Evolutionary conservation across 805 yeast species (phyloP).

Genomic region (Candida koratica): DNA sequence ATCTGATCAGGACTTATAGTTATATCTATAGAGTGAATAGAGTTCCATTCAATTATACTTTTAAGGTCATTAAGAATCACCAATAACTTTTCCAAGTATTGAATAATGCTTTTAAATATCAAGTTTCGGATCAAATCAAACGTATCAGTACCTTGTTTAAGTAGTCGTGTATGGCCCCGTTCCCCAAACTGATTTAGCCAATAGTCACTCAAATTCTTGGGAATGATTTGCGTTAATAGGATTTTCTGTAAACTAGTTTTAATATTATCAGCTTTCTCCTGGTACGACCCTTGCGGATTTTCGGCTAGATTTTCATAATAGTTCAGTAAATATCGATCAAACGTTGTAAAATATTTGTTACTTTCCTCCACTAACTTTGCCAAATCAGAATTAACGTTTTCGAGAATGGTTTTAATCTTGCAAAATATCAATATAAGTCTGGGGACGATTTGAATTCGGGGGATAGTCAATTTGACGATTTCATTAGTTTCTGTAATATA

Average conservation of each 20-base stretch:
- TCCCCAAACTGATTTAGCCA: slow-evolving; percentile 65
- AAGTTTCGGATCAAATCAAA: slow-evolving; percentile 49
- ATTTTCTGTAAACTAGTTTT: slow-evolving; percentile 39
- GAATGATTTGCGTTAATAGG: slow-evolving; percentile 52
- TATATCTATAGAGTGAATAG: slow-evolving; percentile 5
- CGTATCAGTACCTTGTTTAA: slow-evolving; percentile 44
- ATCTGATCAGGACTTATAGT: slow-evolving; percentile 11
- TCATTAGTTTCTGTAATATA: slow-evolving; percentile 7
- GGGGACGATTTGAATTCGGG: slow-evolving; percentile 6
- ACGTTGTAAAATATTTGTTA: slow-evolving; percentile 22
- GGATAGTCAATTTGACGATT: slow-evolving; percentile 2
- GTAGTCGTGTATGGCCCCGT: slow-evolving; percentile 57
- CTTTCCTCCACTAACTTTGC: slow-evolving; percentile 19
- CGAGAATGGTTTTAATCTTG: slow-evolving; percentile 10
- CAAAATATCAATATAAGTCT: slow-evolving; percentile 9
- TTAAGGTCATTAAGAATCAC: slow-evolving; percentile 41
- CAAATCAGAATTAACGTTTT: slow-evolving; percentile 18
- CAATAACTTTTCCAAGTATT: slow-evolving; percentile 54
- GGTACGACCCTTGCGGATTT: neutral
- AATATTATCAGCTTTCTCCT: neutral
- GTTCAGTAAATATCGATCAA: slow-evolving; percentile 33
- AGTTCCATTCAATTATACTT: slow-evolving; percentile 38
- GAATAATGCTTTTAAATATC: slow-evolving; percentile 47
- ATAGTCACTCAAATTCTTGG: slow-evolving; percentile 51
- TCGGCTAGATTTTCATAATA: slow-evolving; percentile 24